Percentiles rank a stretch among this genome's conserved stretches.
phyloP scores from a whole-genome alignment of 306 rosid genomes.

The Trifolium pratense region DNA sequence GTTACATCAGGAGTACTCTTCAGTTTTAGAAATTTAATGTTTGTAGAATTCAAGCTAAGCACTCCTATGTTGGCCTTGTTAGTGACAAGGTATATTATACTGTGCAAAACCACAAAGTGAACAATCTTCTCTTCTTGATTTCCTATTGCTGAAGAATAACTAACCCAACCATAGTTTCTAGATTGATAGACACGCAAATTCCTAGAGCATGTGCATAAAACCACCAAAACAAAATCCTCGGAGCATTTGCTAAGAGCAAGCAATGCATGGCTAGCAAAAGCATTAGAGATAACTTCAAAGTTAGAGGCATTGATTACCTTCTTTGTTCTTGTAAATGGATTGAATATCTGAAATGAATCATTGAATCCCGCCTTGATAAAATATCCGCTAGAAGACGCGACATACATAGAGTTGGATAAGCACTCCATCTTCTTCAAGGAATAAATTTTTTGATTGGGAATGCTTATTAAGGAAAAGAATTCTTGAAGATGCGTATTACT shows the following conservation, averaged over 20 bases:
- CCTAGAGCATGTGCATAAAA: background rate
- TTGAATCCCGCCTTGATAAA: background rate
- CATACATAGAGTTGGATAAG: no score
- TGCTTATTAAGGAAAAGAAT: background rate
- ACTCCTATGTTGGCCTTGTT: background rate
- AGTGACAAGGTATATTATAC: background rate
- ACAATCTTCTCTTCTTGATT: background rate
- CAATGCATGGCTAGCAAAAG: background rate
- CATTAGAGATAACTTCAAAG: rapidly evolving
- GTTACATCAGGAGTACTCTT: background rate
- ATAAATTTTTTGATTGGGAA: no score
- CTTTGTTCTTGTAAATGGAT: background rate
- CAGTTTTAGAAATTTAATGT: no score
- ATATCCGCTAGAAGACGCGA: background rate
- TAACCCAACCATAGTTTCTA: background rate
- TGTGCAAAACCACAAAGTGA: background rate
- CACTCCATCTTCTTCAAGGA: background rate
- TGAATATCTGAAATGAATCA: background rate
- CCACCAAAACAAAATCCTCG: background rate
- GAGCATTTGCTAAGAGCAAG: background rate
- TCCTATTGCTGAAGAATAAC: background rate
- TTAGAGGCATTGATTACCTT: background rate
- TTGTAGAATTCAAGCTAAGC: no score
- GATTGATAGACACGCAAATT: background rate
- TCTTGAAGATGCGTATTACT: rapidly evolving